phyloP scores from a whole-genome alignment of 2,329 filamentous ascomycete species.

The Nothopassalora personata region DNA sequence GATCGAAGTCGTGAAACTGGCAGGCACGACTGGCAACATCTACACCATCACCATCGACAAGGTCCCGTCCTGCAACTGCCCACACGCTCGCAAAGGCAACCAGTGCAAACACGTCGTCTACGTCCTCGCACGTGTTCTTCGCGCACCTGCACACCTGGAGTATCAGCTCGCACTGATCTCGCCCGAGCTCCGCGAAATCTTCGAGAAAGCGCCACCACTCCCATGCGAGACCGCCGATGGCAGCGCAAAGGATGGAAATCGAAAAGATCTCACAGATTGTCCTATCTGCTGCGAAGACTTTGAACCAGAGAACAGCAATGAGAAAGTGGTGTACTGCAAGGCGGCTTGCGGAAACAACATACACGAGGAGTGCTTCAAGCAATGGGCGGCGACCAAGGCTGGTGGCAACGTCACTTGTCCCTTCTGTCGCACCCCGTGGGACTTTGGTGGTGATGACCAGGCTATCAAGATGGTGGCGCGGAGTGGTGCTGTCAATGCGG shows the following conservation, averaged over 20 bases:
- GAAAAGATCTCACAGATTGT: constrained; percentile 58
- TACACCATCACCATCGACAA: constrained; percentile 53
- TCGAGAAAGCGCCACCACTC: constrained; percentile 50
- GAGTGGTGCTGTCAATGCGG: constrained; percentile 19
- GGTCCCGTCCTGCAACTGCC: constrained; percentile 38
- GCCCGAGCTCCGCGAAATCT: constrained; percentile 54
- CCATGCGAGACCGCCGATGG: constrained; percentile 33
- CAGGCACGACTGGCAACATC: constrained; percentile 58
- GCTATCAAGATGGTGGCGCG: constrained; percentile 23
- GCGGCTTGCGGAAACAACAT: constrained; percentile 59
- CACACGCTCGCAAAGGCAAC: constrained; percentile 34
- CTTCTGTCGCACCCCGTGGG: constrained; percentile 30
- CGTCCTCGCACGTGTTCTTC: constrained; percentile 54
- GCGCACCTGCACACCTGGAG: constrained; percentile 49
- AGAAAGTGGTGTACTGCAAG: constrained; percentile 55
- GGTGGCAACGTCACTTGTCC: constrained; percentile 28
- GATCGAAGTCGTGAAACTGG: constrained; percentile 53
- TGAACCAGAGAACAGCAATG: constrained; percentile 19
- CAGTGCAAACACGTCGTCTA: constrained; percentile 64
- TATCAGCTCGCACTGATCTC: constrained; percentile 59
- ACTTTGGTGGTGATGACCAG: constrained; percentile 14
- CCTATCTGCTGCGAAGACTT: constrained; percentile 50
- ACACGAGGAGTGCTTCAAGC: constrained; percentile 53
- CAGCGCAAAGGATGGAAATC: constrained; percentile 42
- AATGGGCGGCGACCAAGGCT: constrained; percentile 41